Base-by-base conservation (phyloP, 2,329 filamentous ascomycete genomes). In the Epichloe sp. region DNA sequence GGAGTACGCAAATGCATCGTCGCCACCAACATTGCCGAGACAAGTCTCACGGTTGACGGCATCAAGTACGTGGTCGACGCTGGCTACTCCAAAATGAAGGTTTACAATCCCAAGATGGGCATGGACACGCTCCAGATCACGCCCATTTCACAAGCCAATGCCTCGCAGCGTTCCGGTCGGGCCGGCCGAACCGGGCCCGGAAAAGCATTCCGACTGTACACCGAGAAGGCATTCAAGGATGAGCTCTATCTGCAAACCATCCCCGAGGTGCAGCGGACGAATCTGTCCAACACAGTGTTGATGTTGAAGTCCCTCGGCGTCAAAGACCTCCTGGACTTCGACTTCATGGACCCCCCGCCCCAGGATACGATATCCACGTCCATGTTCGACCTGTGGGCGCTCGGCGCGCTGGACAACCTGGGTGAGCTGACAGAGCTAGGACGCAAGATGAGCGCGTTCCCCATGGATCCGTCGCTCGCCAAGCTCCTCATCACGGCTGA, bases 91-190 rank as follows among this genome's bases (percentile, higher is more conserved):
- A 98, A 98, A 66, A 79, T 97, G 63, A 98, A 98, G 65, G 93
- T 98, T 4, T 98, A 97, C 70, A 98, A 98, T 61, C 90, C 93
- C 5, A 86, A 90, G 49, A 97, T 98, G 88, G 93, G 93, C 52
- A 98, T 98, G 93, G 93, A 98, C 62, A 96, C 91, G 0, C 78
- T 98, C 14, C 93, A 97, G 62, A 95, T 98, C 58, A 98, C 93
- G 0, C 93, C 93, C 0, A 94, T 98, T 49, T 96, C 90, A 2
- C 93, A 98, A 65, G 93, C 93, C 58, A 98, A 98, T 65, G 85
- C 89, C 4, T 89, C 86, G 4, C 93, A 98, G 64, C 82, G 93
- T 61, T 91, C 93, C 41, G 93, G 93, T 53, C 86, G 93, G 64
- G 93, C 93, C 44, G 93, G 93, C 17, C 81, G 93, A 59, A 98